Percentiles rank a stretch among this genome's conserved stretches.
These are phyloP conservation scores for Raffaelea arxii DNA, from an alignment of 2,329 filamentous ascomycete genomes.

Conservation along the genomic window DNA sequence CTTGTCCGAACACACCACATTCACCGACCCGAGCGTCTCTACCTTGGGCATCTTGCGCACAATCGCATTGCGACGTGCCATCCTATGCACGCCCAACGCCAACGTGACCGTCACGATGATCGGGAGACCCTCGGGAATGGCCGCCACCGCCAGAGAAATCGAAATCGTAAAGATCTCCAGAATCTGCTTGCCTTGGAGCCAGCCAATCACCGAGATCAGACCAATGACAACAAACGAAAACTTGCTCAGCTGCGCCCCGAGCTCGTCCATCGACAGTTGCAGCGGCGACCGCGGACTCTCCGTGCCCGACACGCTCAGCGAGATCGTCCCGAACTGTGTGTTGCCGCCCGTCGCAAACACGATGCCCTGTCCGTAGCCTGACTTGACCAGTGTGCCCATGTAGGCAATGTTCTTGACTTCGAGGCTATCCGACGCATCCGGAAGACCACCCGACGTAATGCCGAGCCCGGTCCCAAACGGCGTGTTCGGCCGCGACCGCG, in stretches of 20 bases:
- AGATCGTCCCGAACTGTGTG: conserved; percentile 95
- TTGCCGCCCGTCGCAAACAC: conserved; percentile 93
- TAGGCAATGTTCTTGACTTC: conserved; percentile 88
- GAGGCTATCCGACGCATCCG: conserved; percentile 4
- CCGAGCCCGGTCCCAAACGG: conserved; percentile 3
- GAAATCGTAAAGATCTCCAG: conserved; percentile 97
- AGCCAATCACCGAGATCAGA: conserved; percentile 82
- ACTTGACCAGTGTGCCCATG: conserved; percentile 94
- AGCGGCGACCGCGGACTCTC: conserved; percentile 91
- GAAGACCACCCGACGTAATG: conserved; percentile 14
- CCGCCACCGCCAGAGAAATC: conserved; percentile 90
- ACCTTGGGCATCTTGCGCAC: conserved; percentile 94
- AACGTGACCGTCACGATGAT: conserved; percentile 98
- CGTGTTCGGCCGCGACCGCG: conserved; percentile 25
- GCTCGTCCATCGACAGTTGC: conserved; percentile 93
- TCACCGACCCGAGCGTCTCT: conserved; percentile 95
- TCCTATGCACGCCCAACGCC: conserved; percentile 86
- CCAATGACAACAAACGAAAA: conserved; percentile 92
- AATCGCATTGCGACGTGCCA: conserved; percentile 92
- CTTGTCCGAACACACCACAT: conserved; percentile 99
- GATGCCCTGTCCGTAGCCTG: conserved; percentile 88
- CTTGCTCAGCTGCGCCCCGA: conserved; percentile 92
- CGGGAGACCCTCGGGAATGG: conserved; percentile 89
- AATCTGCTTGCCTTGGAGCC: conserved; percentile 79
- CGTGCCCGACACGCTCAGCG: conserved; percentile 85